A percentile compares a stretch with the other conserved stretches of the same genome.
phyloP scores from a whole-genome alignment of 83 land plant species.

The Picea engelmannii region DNA sequence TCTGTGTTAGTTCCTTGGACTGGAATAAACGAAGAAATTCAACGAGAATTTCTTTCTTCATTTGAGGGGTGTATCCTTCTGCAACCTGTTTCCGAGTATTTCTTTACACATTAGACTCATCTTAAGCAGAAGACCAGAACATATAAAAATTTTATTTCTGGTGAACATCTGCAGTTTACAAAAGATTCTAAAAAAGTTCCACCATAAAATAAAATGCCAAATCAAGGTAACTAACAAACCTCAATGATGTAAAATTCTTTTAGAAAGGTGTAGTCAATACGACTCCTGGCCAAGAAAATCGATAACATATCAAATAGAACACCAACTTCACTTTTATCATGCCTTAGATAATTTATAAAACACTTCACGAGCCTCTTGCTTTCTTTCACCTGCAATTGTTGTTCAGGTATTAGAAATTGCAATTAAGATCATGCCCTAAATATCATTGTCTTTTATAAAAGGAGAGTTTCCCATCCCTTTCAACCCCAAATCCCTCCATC shows the following conservation, averaged over 20 bases:
- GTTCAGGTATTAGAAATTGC: conserved; percentile 1
- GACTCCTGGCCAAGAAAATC: conserved; percentile 82
- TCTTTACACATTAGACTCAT: background rate
- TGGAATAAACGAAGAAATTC: conserved; percentile 90
- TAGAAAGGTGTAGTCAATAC: conserved; percentile 93
- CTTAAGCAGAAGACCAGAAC: background rate
- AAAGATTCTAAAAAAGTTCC: background rate
- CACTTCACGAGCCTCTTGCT: conserved; percentile 97
- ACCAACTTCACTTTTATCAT: conserved; percentile 87
- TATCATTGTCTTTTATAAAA: background rate
- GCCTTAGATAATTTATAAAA: conserved; percentile 92
- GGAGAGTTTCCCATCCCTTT: background rate
- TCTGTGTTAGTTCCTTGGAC: conserved; percentile 78
- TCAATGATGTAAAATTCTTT: conserved; percentile 95
- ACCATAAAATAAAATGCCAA: background rate
- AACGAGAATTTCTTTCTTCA: conserved; percentile 84
- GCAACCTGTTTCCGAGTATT: conserved; percentile 66
- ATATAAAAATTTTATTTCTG: background rate
- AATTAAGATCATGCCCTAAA: background rate
- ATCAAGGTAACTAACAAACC: conserved; percentile 46
- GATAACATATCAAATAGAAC: conserved; percentile 95
- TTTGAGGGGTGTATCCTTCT: conserved; percentile 87
- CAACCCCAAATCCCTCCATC: too few relatives aligned
- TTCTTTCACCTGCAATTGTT: conserved; percentile 86
- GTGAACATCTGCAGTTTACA: background rate